Evolutionary conservation across 2,329 filamentous ascomycete genomes (phyloP), one percentile per base, ranked within the genome.

Genomic region (Neopestalotiopsis sp.): DNA sequence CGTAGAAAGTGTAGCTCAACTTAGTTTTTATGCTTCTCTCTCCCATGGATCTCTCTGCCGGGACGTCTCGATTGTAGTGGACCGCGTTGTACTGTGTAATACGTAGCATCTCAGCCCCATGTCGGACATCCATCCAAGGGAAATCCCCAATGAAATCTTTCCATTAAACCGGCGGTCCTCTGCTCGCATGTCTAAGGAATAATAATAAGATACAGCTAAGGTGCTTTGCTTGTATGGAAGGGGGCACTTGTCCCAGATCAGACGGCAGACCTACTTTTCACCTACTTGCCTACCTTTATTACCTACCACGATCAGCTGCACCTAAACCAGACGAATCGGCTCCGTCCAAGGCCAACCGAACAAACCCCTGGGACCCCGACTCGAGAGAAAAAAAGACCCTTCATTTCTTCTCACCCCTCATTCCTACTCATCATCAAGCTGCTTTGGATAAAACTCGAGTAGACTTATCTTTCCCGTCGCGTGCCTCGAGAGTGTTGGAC

Each of bases 351-450:
- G 20, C 7, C 45, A n/a, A 53, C 53, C 65, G 59, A 45, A 66
- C 64, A 66, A 59, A 61, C 65, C 65, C 65, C 32, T 61, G 40
- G 56, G 56, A 61, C 49, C 65, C 65, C 56, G 53, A 61, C 17
- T 67, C 40, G 20, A 32, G n/a, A 20, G n/a, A 53, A 24, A 38
- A 67, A 66, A 66, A 57, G 45, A 56, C 63, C 34, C 65, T 67
- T 59, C 65, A 40, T 20, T 61, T 59, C 38, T 59, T 7, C 40
- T 24, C 56, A 34, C 49, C 49, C 49, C 64, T 34, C 40, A 20
- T 17, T 67, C 34, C 32, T 56, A 9, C 20, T 61, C 14, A 9
- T 32, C 17, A 53, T 32, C 17, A 53, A 53, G n/a, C 17, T 17
- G 17, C 45, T 20, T 53, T 20, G 45, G 24, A 53, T 53, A n/a